Conservation (phyloP, 2,329 filamentous ascomycete species). For the Diaporthe vexans region DNA sequence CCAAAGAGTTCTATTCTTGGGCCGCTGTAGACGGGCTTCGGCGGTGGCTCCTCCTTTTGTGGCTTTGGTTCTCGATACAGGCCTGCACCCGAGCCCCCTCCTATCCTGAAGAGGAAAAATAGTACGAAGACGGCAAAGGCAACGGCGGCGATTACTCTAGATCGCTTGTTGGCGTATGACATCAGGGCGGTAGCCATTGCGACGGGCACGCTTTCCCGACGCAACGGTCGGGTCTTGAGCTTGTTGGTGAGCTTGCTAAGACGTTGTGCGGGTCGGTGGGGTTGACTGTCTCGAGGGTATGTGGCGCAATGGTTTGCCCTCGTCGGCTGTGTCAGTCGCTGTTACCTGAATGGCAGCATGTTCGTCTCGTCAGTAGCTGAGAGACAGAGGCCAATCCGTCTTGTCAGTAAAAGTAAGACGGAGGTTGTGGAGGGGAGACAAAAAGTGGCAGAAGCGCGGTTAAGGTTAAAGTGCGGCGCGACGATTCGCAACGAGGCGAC, state of each 20-base stretch:
- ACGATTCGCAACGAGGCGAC: background rate
- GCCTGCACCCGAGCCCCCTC: constrained; percentile 6
- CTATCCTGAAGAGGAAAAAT: constrained; percentile 33
- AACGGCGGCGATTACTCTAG: constrained; percentile 32
- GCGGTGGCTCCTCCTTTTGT: constrained; percentile 8
- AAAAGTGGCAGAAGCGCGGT: background rate
- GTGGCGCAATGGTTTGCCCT: background rate
- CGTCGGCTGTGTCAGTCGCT: constrained; percentile 14
- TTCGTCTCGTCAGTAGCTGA: constrained; percentile 11
- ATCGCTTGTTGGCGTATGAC: constrained; percentile 37
- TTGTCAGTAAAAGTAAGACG: background rate
- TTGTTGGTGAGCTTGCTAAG: constrained; percentile 20
- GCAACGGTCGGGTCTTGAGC: background rate
- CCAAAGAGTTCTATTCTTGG: constrained; percentile 39
- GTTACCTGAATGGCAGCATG: constrained; percentile 11
- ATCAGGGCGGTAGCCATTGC: constrained; percentile 39
- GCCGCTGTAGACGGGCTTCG: constrained; percentile 26
- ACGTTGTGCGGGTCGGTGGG: constrained; percentile 2
- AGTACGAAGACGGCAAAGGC: constrained; percentile 33
- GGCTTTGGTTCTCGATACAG: constrained; percentile 26
- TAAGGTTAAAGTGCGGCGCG: background rate
- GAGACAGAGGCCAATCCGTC: background rate
- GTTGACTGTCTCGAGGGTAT: background rate
- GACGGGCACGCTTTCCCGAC: constrained; percentile 6
- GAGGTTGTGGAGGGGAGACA: background rate